Percentiles rank a stretch among this genome's conserved stretches.
Conservation (phyloP, 1,284 basidiomycete species). For the Exobasidium cylindrosporum region DNA sequence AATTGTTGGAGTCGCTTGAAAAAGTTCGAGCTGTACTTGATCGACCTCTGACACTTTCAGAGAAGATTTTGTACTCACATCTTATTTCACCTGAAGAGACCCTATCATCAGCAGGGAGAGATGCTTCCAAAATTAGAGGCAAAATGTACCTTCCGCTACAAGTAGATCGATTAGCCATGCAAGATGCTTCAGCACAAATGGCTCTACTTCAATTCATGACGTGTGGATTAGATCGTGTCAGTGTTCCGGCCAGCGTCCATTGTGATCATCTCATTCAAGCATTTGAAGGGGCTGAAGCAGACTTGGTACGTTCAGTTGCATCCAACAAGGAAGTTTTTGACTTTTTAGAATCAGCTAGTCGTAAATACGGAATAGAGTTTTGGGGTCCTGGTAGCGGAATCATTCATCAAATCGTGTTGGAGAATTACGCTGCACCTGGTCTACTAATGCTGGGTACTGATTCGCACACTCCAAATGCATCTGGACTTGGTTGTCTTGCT, state of each 20-base stretch:
- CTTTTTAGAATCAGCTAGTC: constrained; percentile 88
- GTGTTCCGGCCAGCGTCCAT: constrained; percentile 85
- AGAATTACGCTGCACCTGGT: constrained; percentile 81
- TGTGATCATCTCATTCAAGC: constrained; percentile 75
- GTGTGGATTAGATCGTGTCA: constrained; percentile 77
- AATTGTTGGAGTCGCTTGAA: constrained; percentile 72
- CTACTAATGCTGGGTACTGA: constrained; percentile 68
- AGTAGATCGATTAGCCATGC: constrained; percentile 96
- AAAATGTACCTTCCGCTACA: constrained; percentile 84
- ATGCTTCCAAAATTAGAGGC: constrained; percentile 65
- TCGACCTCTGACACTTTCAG: constrained; percentile 83
- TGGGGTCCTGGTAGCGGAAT: constrained; percentile 83
- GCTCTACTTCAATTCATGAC: constrained; percentile 99
- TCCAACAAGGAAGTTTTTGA: constrained; percentile 97
- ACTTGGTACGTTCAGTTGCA: constrained; percentile 78
- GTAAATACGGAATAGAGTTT: constrained; percentile 81
- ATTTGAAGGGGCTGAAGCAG: constrained; percentile 72
- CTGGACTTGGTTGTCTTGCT: constrained; percentile 93
- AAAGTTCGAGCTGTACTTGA: constrained; percentile 72
- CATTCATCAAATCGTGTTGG: constrained; percentile 97
- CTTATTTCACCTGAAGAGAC: constrained; percentile 71
- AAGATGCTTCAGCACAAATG: constrained; percentile 99
- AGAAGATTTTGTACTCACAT: constrained; percentile 97
- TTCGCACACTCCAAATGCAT: constrained; percentile 97
- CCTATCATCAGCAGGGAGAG: constrained; percentile 65